Conservation (phyloP, 768 basidiomycete genomes). For the Rhizopogon sp. region DNA sequence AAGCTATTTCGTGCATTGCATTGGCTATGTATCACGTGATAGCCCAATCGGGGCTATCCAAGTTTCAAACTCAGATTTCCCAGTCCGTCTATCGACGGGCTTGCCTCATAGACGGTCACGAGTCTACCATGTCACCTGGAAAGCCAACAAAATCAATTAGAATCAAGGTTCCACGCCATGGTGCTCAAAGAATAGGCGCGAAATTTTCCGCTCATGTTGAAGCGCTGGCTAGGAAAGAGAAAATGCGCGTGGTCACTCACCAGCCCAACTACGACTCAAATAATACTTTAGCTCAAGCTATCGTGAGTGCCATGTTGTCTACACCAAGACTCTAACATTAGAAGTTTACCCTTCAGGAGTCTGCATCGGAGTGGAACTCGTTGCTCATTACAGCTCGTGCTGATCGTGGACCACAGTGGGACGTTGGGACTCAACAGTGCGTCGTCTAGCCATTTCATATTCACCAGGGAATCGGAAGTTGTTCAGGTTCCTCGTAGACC, state of each 20-base stretch:
- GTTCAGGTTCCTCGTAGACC: slow-evolving; percentile 69
- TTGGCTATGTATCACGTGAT: too few relatives aligned
- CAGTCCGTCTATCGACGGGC: too few relatives aligned
- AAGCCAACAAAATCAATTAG: slow-evolving; percentile 53
- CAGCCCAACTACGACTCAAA: slow-evolving; percentile 56
- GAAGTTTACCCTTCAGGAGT: slow-evolving; percentile 41
- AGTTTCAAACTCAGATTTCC: too few relatives aligned
- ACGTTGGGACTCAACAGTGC: slow-evolving; percentile 81
- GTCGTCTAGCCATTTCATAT: slow-evolving; percentile 20
- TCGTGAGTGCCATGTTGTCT: slow-evolving; percentile 41
- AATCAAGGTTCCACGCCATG: slow-evolving; percentile 68
- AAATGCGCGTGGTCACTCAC: slow-evolving; percentile 43
- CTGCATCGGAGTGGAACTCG: slow-evolving; percentile 85
- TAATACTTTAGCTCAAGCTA: slow-evolving; percentile 48
- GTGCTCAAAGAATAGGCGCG: slow-evolving; percentile 65
- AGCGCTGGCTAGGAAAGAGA: slow-evolving; percentile 43
- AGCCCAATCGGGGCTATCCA: too few relatives aligned
- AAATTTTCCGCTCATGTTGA: slow-evolving; percentile 60
- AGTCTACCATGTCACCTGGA: slow-evolving; percentile 25
- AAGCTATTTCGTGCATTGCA: too few relatives aligned
- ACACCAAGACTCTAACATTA: not conserved
- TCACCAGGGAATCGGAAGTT: not conserved
- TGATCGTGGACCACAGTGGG: slow-evolving; percentile 83
- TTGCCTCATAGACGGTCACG: too few relatives aligned
- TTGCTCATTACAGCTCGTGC: slow-evolving; percentile 73